Conservation (phyloP, 345 rosid species). For the Eucalyptus shirleyi region DNA sequence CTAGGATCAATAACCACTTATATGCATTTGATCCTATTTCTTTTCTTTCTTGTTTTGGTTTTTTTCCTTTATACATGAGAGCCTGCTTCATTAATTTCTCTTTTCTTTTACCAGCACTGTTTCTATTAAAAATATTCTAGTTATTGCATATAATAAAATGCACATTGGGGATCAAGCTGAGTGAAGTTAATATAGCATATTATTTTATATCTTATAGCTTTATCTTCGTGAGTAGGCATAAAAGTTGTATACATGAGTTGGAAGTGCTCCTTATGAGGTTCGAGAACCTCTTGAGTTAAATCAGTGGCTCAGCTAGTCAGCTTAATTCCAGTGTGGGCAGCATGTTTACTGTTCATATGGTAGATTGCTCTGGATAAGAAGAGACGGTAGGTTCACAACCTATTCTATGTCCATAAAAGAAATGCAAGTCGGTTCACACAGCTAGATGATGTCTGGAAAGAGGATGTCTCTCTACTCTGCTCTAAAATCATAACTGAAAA, state of each 20-base stretch:
- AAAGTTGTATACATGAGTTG: background rate
- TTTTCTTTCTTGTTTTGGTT: background rate
- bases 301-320: background rate
- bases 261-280: background rate
- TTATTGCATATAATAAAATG: background rate
- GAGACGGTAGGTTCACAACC: background rate
- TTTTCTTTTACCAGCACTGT: background rate
- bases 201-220: background rate
- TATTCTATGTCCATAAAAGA: background rate
- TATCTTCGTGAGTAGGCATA: background rate
- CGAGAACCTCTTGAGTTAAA: background rate
- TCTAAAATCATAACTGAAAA: background rate
- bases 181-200: background rate
- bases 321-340: background rate
- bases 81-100: background rate
- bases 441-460: background rate
- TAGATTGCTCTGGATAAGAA: background rate
- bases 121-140: background rate
- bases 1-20: background rate
- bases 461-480: background rate
- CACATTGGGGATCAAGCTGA: background rate
- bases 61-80: background rate
- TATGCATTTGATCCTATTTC: background rate
- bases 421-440: background rate
- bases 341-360: background rate